Conservation (phyloP, 2,329 filamentous ascomycete species). For the Penicillium italicum region DNA sequence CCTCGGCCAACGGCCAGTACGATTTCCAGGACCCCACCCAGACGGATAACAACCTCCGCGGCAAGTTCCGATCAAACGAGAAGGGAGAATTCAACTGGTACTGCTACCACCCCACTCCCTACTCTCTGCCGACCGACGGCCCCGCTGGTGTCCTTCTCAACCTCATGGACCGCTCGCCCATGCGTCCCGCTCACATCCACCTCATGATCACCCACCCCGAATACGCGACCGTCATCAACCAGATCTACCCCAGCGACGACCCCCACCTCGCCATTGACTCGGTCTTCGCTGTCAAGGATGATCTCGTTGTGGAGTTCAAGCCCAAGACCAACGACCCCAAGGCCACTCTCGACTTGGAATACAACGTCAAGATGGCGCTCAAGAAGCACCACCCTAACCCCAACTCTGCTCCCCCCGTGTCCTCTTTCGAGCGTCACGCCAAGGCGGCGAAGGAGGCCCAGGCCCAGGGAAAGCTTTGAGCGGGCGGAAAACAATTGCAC, state of each 20-base stretch:
- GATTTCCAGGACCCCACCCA: slow-evolving; percentile 73
- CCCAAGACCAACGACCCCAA: slow-evolving; percentile 50
- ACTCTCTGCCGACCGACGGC: slow-evolving; percentile 65
- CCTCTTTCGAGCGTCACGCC: slow-evolving; percentile 37
- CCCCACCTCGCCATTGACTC: slow-evolving; percentile 57
- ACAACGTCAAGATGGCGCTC: slow-evolving; percentile 58
- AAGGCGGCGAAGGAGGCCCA: slow-evolving; percentile 24
- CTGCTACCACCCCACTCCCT: slow-evolving; percentile 73
- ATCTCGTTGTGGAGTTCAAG: slow-evolving; percentile 56
- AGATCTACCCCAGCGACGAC: slow-evolving; percentile 59
- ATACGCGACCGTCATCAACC: slow-evolving; percentile 56
- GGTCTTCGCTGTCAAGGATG: slow-evolving; percentile 61
- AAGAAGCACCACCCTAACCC: slow-evolving; percentile 41
- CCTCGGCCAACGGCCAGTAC: slow-evolving; percentile 71
- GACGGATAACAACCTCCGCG: slow-evolving; percentile 68
- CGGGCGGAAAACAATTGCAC: slow-evolving; percentile 1
- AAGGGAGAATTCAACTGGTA: slow-evolving; percentile 65
- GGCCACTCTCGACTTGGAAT: slow-evolving; percentile 58
- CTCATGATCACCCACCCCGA: slow-evolving; percentile 54
- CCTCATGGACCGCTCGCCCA: slow-evolving; percentile 56
- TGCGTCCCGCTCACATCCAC: slow-evolving; percentile 61
- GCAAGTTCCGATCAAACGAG: slow-evolving; percentile 69
- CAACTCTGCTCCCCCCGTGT: slow-evolving; percentile 38
- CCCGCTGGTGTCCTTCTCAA: slow-evolving; percentile 53
- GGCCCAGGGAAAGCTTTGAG: slow-evolving; percentile 14